Evolutionary conservation across 352 stramenopile genomes (phyloP), one percentile per base, ranked within the genome.

Genomic region (Globisporangium paroecandrum): DNA sequence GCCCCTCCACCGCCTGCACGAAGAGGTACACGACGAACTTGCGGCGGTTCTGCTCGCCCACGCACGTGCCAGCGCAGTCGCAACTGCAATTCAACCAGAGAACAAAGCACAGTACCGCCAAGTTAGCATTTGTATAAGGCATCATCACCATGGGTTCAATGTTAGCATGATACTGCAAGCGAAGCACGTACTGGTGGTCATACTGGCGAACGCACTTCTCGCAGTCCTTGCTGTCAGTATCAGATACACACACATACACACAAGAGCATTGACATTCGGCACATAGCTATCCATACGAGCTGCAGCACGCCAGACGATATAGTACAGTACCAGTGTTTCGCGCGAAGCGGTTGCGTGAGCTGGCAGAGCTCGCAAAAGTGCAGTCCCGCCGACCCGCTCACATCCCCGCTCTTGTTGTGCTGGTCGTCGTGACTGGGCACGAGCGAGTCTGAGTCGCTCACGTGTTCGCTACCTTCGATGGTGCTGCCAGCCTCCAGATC

Each of bases 11-110:
- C 43, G 74, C 73, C 68, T 94, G 83, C 22, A 86, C 65, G 25
- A 82, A 74, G 43, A 94, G 70, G 63, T 89, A 94, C 20, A 87
- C 47, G 38, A 91, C 68, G 63, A 94, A 94, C 32, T 75, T 38
- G 55, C 81, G 82, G 55, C 81, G 86, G 66, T 94, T 94, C 66
- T 77, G 74, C 54, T 89, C 74, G 27, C 86, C 86, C 12, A 94
- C 76, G 59, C 86, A 94, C 34, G 82, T 89, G 58, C 86, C 86
- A 1, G 87, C 86, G 49, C 86, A 94, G 63, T 92, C 86, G 38
- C 86, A 94, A 67, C 85, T 93, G 15, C 4, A 53, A 20, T 46
- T 8, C n/a, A 63, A 7, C 29, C 6, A 72, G 9, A 20, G 65
- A 29, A 20, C 41, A 25, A 63, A 65, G 1, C 24, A 60, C 38